Evolutionary conservation across 1,284 basidiomycete genomes (phyloP).

Genomic region (Fomitopsis betulina): DNA sequence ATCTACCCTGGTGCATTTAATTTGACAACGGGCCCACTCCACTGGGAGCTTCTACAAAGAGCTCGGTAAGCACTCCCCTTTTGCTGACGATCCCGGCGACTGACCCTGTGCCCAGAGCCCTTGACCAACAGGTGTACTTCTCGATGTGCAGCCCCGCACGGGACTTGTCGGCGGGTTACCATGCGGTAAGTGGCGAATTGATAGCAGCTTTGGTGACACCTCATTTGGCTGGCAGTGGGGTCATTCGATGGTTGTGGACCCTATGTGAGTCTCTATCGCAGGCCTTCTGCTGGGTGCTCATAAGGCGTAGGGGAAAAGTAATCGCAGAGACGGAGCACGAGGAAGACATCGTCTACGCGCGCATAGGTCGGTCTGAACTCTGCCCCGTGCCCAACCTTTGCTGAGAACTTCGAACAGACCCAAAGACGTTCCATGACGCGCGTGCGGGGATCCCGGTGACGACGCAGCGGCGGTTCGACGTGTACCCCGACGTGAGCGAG

Average conservation of each 20-base stretch:
- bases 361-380: constrained; percentile 62
- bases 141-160: constrained; percentile 96
- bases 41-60: constrained; percentile 93
- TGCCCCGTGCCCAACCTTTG: neutral
- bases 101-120: constrained; percentile 52
- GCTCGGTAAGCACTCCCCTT: constrained; percentile 52
- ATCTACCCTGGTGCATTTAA: constrained; percentile 93
- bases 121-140: constrained; percentile 95
- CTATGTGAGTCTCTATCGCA: constrained; percentile 54
- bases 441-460: constrained; percentile 86
- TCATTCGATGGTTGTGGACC: constrained; percentile 86
- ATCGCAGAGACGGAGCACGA: constrained; percentile 75
- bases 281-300: neutral
- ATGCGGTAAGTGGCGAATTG: constrained; percentile 60
- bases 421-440: constrained; percentile 62
- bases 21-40: constrained; percentile 89
- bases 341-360: constrained; percentile 78
- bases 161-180: constrained; percentile 76
- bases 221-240: constrained; percentile 60
- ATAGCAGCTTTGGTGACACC: neutral
- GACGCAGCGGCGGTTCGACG: constrained; percentile 86
- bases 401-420: constrained; percentile 45
- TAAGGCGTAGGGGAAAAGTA: constrained; percentile 64
- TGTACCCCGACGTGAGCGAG: constrained; percentile 73
- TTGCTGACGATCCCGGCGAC: neutral